Base-by-base conservation (phyloP, 2,329 filamentous ascomycete genomes). In the Talaromyces piceae region DNA sequence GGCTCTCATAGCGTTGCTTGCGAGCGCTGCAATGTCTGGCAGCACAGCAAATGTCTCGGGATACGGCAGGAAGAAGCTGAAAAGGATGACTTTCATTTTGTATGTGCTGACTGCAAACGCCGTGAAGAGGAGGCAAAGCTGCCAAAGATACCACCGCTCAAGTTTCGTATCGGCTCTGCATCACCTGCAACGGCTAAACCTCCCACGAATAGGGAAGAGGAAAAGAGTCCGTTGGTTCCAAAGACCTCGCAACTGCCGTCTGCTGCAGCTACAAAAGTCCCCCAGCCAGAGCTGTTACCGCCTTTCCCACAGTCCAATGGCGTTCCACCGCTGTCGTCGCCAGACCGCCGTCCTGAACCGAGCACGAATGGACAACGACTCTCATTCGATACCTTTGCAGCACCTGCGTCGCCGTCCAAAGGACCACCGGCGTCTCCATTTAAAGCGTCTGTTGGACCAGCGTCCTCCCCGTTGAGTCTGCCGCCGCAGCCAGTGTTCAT, bases 1-100 rank as follows among this genome's bases (percentile, higher is more conserved):
- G 93, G 93, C 30, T 86, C 88, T 6, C 91, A 95, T 65, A 95
- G 90, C 65, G 84, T 98, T 57, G 87, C 91, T 25, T 98, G 93
- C 70, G 93, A 98, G 64, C 84, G 78, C 58, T 98, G 93, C 74
- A 94, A 86, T 64, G 85, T 95, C 45, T 98, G 93, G 93, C 91
- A 97, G 66, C 93, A 98, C 65, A 95, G 90, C 75, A 88, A 87
- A 61, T 98, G 93, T 64, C 80, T 95, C 54, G 86, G 84, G 37
- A 87, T 97, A 56, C 79, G 80, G 43, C 81, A 94, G 60, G 73
- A 79, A 54, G 86, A 91, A 56, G 91, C 90, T 0, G 91, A 95
- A 57, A 78, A 83, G 44, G 82, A 88, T 1, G 87, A 94, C 58
- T 97, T 97, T 62, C 83, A 88, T 55, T 95, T 95, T 63, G 69